Evolutionary conservation across 306 rosid species (phyloP).

Genomic region (Cucurbita argyrosperma): DNA sequence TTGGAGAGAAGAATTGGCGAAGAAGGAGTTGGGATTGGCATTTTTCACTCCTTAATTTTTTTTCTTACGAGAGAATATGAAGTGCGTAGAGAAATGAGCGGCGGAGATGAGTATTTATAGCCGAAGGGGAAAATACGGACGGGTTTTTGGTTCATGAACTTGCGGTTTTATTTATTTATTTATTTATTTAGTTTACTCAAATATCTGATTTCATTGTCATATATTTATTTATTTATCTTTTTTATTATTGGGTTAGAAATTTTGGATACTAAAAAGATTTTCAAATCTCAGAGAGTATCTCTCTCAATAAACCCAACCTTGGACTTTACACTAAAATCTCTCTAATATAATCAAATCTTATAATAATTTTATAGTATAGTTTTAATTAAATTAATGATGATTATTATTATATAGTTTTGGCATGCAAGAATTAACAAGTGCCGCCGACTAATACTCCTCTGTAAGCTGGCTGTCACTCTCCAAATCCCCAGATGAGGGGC

Average conservation of each 20-base stretch:
- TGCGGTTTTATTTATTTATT: neutral
- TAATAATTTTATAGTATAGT: neutral
- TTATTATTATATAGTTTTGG: neutral
- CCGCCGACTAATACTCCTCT: slow-evolving; percentile 54
- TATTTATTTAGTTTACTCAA: neutral
- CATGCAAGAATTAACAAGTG: neutral
- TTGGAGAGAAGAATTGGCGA: slow-evolving; percentile 30
- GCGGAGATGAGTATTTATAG: slow-evolving; percentile 23
- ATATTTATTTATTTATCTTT: neutral
- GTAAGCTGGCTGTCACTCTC: slow-evolving; percentile 50
- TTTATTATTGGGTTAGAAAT: neutral
- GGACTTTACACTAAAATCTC: slow-evolving; percentile 1
- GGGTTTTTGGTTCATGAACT: slow-evolving; percentile 24
- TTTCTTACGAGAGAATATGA: neutral
- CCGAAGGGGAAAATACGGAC: neutral
- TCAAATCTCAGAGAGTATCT: neutral
- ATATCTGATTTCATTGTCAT: slow-evolving; percentile 12
- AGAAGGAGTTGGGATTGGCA: slow-evolving; percentile 17
- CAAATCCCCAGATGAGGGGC: slow-evolving; percentile 23
- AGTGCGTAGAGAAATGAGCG: slow-evolving; percentile 17
- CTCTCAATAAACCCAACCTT: neutral
- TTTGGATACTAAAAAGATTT: neutral
- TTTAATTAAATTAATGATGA: neutral
- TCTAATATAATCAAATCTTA: neutral
- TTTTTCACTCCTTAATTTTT: neutral